A percentile compares a stretch with the other conserved stretches of the same genome.
phyloP scores from a whole-genome alignment of 208 protist genomes.

The Zelonia costaricensis region DNA sequence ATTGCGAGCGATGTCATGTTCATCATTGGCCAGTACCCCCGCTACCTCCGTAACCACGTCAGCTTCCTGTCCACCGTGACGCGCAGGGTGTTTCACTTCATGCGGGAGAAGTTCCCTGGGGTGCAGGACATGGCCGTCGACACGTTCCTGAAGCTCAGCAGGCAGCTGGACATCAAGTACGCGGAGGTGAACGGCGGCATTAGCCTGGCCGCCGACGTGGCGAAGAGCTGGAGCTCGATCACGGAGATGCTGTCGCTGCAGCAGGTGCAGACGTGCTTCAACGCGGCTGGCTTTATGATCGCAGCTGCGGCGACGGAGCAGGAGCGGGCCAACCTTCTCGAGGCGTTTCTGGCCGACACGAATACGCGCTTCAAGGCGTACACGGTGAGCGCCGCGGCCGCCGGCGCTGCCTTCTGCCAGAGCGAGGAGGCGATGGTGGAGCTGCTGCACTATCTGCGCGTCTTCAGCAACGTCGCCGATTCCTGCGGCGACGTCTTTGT shows the following conservation, averaged over 20 bases:
- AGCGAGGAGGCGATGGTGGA: constrained; percentile 58
- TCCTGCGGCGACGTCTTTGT: constrained; percentile 93
- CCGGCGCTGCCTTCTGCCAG: constrained; percentile 60
- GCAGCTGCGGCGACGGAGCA: constrained; percentile 36
- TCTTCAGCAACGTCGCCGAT: constrained; percentile 92
- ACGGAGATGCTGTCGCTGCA: constrained; percentile 92
- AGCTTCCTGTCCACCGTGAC: constrained; percentile 99
- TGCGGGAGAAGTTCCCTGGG: constrained; percentile 98
- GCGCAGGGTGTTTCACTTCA: constrained; percentile 99
- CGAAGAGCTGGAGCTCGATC: constrained; percentile 81
- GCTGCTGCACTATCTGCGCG: constrained; percentile 94
- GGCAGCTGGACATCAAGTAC: constrained; percentile 95
- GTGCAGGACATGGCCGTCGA: constrained; percentile 99
- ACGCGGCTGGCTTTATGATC: constrained; percentile 97
- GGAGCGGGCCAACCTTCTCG: constrained; percentile 51
- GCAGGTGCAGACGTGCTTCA: constrained; percentile 97
- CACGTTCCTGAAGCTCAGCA: constrained; percentile 99
- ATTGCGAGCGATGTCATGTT: constrained; percentile 99
- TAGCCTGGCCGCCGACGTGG: constrained; percentile 94
- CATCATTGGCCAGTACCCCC: constrained; percentile 99
- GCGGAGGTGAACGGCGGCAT: constrained; percentile 29
- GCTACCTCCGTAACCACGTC: constrained; percentile 97
- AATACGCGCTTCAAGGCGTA: constrained; percentile 83
- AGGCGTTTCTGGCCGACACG: constrained; percentile 89
- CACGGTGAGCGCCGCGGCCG: constrained; percentile 49